Evolutionary conservation across 208 protist genomes (phyloP), one percentile per base, ranked within the genome.

Genomic region (Trypanosoma lewisi): DNA sequence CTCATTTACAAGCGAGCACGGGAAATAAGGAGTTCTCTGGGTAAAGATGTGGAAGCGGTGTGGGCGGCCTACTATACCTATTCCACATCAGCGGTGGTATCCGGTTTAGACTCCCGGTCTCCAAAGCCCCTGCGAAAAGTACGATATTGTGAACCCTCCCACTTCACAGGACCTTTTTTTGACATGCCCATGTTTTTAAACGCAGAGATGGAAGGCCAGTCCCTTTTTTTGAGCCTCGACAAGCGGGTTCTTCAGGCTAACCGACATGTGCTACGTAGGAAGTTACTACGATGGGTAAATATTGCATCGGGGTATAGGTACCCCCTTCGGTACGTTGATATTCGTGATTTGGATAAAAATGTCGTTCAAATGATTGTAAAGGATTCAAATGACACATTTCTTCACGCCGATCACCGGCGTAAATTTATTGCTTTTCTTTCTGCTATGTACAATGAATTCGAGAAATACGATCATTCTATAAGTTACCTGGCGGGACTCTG

Each of bases 341-440:
- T 92, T 45, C 80, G 80, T 23, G 78, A 93, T 71, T 71, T 83
- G 27, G 89, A 95, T 59, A 86, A 93, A 63, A 83, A 92, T 51
- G 81, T 83, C 41, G 77, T 90, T 73, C 89, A 86, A 19, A 81
- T 95, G 11, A 95, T 95, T 44, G 92, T 93, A 65, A 95, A 93
- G 57, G 89, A 95, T 62, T 82, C 86, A 30, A 81, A 91, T 68
- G 75, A 85, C 28, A 95, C 86, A 47, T 95, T 95, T 73, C 85
- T 91, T 42, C 66, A 77, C 48, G 68, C 82, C 0, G 76, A 82
- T 42, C 87, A 95, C 72, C 83, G 87, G 34, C 42, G 56, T 16
- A 93, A 93, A 69, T 71, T 95, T 64, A 80, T 91, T 16, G 65
- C 67, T 19, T 93, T 93, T 49, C 70, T 95, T 37, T 59, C 89